These are phyloP conservation scores for Castanea mollissima DNA, from an alignment of 306 rosid species.

Conservation along the genomic window DNA sequence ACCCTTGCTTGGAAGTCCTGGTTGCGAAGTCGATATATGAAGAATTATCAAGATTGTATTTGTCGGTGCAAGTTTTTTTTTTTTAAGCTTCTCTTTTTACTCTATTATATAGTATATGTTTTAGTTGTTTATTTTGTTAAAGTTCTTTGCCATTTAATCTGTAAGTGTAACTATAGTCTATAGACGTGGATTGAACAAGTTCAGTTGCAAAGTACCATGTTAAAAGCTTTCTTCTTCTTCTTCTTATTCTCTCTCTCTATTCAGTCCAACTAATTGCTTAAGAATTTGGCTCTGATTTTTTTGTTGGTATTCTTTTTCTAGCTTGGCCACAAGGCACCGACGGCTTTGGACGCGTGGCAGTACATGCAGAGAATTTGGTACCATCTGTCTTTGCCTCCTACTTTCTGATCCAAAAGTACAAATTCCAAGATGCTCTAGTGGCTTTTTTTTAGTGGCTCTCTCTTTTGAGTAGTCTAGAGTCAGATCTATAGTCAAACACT, in stretches of 20 bases:
- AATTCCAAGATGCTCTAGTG: too few species aligned
- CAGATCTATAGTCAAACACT: too few species aligned
- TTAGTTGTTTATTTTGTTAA: background rate
- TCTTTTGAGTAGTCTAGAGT: too few species aligned
- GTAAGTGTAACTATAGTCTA: background rate
- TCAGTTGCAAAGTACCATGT: background rate
- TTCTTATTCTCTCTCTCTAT: background rate
- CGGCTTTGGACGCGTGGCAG: background rate
- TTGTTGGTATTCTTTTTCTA: background rate
- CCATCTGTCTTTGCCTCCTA: constrained; percentile 13
- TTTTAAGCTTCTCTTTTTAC: background rate
- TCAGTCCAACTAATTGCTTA: background rate
- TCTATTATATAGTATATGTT: background rate
- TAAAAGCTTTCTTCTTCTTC: background rate
- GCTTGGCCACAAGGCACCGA: background rate
- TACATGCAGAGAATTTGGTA: constrained; percentile 7
- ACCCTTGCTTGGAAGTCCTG: constrained; percentile 62
- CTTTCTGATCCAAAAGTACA: background rate
- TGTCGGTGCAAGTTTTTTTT: background rate
- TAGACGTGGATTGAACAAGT: background rate
- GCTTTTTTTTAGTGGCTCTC: too few species aligned
- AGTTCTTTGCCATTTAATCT: background rate
- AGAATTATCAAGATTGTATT: background rate
- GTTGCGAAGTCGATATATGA: constrained; percentile 65
- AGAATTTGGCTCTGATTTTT: background rate